Percentiles rank a stretch among this genome's conserved stretches.
Evolutionary conservation across 2,329 filamentous ascomycete genomes (phyloP).

Genomic region (Tothia fuscella): DNA sequence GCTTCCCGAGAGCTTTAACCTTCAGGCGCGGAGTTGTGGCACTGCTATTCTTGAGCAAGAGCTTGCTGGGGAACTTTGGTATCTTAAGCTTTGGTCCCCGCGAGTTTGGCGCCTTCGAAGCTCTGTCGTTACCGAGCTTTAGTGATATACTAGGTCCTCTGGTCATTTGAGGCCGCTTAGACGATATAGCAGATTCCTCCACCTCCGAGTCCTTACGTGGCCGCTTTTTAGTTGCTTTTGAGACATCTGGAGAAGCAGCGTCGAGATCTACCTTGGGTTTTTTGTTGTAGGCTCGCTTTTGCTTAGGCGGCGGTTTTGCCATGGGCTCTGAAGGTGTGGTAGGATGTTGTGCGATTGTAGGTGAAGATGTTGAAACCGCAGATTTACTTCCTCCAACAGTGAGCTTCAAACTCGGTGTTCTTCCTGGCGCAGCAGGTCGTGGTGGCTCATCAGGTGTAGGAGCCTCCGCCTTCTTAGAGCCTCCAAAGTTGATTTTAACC

Average conservation of each 20-base stretch:
- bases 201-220: constrained; percentile 25
- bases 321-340: constrained; percentile 13
- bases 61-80: constrained; percentile 22
- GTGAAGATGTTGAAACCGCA: constrained; percentile 11
- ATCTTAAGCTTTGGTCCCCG: neutral
- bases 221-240: constrained; percentile 25
- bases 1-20: constrained; percentile 40
- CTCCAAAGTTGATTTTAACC: constrained; percentile 7
- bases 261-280: constrained; percentile 21
- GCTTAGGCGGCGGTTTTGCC: constrained; percentile 25
- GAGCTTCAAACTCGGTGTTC: constrained; percentile 27
- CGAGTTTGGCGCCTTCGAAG: too few species aligned
- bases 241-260: constrained; percentile 19
- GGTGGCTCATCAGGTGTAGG: neutral
- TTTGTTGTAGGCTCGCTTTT: constrained; percentile 32
- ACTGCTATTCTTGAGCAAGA: too few species aligned
- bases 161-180: neutral
- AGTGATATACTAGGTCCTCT: neutral
- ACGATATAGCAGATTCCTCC: too few species aligned
- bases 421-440: neutral
- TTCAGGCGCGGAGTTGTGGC: constrained; percentile 16
- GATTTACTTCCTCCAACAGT: constrained; percentile 20
- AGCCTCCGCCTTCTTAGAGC: neutral
- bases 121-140: too few species aligned
- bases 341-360: constrained; percentile 3